Percentiles rank a stretch among this genome's conserved stretches.
These are phyloP conservation scores for Alternaria consortialis DNA, from an alignment of 2,329 filamentous ascomycete genomes.

Conservation along the genomic window DNA sequence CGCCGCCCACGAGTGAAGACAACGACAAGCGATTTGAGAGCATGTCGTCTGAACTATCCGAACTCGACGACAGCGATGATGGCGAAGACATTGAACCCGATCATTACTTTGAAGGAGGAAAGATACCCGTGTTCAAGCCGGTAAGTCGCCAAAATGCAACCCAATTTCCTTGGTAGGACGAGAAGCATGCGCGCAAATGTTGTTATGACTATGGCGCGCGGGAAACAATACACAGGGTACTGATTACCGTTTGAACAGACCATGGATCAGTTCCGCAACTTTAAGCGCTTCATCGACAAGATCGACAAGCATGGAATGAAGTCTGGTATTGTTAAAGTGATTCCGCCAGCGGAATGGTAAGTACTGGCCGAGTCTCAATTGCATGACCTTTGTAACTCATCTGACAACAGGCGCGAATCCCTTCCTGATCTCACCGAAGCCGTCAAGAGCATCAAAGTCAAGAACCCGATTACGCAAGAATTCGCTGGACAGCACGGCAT, in stretches of 20 bases:
- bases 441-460: constrained; percentile 90
- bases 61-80: constrained; percentile 59
- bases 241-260: constrained; percentile 59
- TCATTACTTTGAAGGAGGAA: constrained; percentile 83
- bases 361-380: constrained; percentile 33
- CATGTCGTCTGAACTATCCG: constrained; percentile 59
- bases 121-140: constrained; percentile 92
- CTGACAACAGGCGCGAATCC: constrained; percentile 66
- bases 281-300: constrained; percentile 88
- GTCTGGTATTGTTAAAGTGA: constrained; percentile 94
- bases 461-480: constrained; percentile 97
- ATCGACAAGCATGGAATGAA: constrained; percentile 97
- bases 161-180: neutral
- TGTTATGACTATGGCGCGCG: constrained; percentile 1
- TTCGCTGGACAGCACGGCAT: constrained; percentile 96
- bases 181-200: constrained; percentile 9
- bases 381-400: constrained; percentile 19
- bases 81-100: constrained; percentile 80
- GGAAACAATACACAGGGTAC: constrained; percentile 12
- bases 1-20: constrained; percentile 63
- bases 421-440: constrained; percentile 82
- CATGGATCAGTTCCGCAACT: constrained; percentile 94
- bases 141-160: constrained; percentile 56
- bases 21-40: constrained; percentile 56
- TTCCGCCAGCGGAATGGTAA: constrained; percentile 93